These are phyloP conservation scores for Eimeria sp. DNA, from an alignment of 169 alveolate genomes.

Conservation along the genomic window DNA sequence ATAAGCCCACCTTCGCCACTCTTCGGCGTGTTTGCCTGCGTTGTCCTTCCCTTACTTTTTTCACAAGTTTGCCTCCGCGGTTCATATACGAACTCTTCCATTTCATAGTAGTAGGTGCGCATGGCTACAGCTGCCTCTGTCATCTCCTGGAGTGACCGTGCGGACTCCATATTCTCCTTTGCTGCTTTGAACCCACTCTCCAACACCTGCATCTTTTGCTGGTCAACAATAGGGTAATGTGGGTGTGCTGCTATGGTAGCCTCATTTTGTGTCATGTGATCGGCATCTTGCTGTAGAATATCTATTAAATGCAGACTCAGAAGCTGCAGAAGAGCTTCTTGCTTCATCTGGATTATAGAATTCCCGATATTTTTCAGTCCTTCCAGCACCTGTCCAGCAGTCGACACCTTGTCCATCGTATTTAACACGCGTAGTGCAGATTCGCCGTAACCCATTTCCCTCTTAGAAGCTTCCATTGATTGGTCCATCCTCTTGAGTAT, in stretches of 20 bases:
- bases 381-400: constrained; percentile 9
- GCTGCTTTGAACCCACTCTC: constrained; percentile 2
- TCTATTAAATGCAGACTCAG: not conserved
- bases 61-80: not conserved
- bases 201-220: not conserved
- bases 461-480: not conserved
- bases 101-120: not conserved
- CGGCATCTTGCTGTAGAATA: constrained; percentile 7
- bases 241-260: constrained; percentile 1
- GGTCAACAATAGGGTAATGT: not conserved
- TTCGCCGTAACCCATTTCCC: not conserved
- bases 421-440: not conserved
- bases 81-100: not conserved
- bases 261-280: not conserved
- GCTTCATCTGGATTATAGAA: not conserved
- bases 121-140: constrained; percentile 13
- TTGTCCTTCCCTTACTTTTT: not conserved
- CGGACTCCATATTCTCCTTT: too few species aligned
- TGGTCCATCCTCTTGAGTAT: not conserved
- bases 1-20: not conserved
- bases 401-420: not conserved
- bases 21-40: not conserved
- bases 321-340: constrained; percentile 8
- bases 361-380: not conserved
- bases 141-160: constrained; percentile 10